These are phyloP conservation scores for Monosporascus sp. DNA, from an alignment of 2,329 filamentous ascomycete genomes.

Conservation along the genomic window DNA sequence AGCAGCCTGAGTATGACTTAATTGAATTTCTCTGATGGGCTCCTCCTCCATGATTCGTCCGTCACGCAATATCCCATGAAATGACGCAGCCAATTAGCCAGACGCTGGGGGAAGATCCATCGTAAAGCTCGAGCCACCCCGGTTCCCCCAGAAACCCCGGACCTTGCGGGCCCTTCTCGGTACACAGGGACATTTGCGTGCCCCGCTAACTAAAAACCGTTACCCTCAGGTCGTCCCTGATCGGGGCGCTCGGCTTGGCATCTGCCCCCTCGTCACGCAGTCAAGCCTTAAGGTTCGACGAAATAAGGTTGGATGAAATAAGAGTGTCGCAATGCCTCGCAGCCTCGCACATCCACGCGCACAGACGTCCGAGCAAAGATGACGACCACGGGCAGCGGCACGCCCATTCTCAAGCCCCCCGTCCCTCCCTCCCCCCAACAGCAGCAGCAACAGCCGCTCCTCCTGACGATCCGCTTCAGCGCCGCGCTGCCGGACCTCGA, in stretches of 20 bases:
- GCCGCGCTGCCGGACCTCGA: constrained; percentile 77
- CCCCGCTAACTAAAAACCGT: too few relatives aligned
- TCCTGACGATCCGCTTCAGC: constrained; percentile 87
- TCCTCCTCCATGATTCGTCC: background rate
- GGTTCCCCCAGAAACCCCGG: too few relatives aligned
- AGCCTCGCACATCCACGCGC: background rate
- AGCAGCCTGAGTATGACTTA: background rate
- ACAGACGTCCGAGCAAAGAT: constrained; percentile 5
- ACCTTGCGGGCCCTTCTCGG: too few relatives aligned
- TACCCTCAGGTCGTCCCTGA: too few relatives aligned
- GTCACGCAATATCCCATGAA: background rate
- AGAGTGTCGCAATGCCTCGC: background rate
- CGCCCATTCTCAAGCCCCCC: constrained; percentile 8
- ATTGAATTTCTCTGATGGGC: background rate
- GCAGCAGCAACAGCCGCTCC: constrained; percentile 41
- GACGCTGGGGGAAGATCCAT: too few relatives aligned
- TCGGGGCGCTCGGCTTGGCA: too few relatives aligned
- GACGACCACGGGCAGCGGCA: constrained; percentile 8
- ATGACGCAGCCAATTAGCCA: background rate
- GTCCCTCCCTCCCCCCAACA: constrained; percentile 4
- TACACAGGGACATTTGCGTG: too few relatives aligned
- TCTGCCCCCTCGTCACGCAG: too few relatives aligned
- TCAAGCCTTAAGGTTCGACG: too few relatives aligned
- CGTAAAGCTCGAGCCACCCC: too few relatives aligned
- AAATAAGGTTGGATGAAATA: background rate